Evolutionary conservation across 2,329 filamentous ascomycete genomes (phyloP), one percentile per base, ranked within the genome.

Genomic region (Microsporum audouinii): DNA sequence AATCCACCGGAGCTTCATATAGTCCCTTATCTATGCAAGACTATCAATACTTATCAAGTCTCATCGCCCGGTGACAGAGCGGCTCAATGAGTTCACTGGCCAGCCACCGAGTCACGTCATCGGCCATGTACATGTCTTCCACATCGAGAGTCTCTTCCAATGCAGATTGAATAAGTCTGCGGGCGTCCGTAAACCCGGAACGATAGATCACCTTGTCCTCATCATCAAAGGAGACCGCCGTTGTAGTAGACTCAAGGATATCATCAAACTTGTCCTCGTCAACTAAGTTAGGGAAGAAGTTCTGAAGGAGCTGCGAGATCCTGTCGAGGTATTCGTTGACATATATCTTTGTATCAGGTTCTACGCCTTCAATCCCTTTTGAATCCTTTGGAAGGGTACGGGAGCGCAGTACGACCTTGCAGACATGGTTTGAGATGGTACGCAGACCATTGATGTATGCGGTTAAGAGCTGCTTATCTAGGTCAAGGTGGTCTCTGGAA

Each of bases 381-480:
- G 36, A 49, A 14, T 38, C 36, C 10, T 41, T 60, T 51, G 63
- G 60, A 10, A 66, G 60, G 5, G 63, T 63, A 61, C 69, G 72
- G 23, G 66, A 65, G 53, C 68, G 70, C 43, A 76, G 67, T 41
- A 70, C 70, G 1, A 65, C 60, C 59, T 69, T 70, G 62, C 75
- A 76, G 51, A 69, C 66, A n/a, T 66, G 63, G 14, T 68, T 63
- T 39, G 73, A 69, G 29, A 61, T 41, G 1, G 71, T 73, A 38
- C 72, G 71, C n/a, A 77, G 72, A 14, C 73, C 74, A 57, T 76
- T 76, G 65, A 77, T 73, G 64, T 74, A 75, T 8, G 74, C 75
- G 29, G 71, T 65, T 58, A 77, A 75, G 4, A 75, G 66, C 33
- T 69, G 67, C 47, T 71, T 72, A 60, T 77, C 75, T 27, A 75